These are phyloP conservation scores for Oxytropis ochrocephala DNA, from an alignment of 306 rosid species.

Conservation along the genomic window DNA sequence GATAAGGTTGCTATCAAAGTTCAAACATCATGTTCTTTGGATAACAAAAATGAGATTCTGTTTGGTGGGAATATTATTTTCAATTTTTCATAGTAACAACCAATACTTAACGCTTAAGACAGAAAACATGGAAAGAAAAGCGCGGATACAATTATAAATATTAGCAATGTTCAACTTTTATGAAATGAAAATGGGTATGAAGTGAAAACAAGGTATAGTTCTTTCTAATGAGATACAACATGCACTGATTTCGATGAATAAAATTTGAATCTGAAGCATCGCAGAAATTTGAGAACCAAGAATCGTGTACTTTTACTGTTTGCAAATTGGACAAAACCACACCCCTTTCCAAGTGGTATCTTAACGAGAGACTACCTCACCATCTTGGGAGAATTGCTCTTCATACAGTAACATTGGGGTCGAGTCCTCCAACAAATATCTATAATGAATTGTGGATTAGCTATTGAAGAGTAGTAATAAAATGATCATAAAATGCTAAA, in stretches of 20 bases:
- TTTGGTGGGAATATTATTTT: neutral
- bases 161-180: constrained; percentile 9
- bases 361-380: constrained; percentile 92
- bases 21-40: no score
- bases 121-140: neutral
- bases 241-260: neutral
- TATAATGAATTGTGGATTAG: constrained; percentile 30
- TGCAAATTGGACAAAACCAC: constrained; percentile 96
- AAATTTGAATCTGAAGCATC: neutral
- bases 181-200: neutral
- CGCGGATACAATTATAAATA: neutral
- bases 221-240: neutral
- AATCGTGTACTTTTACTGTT: constrained; percentile 40
- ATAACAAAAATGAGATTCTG: no score
- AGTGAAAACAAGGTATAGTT: constrained; percentile 14
- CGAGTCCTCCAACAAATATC: constrained; percentile 99
- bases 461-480: neutral
- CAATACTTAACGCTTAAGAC: neutral
- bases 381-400: constrained; percentile 79
- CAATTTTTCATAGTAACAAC: neutral
- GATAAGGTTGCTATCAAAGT: no score
- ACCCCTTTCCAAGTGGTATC: constrained; percentile 95
- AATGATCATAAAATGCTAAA: neutral
- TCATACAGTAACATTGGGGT: constrained; percentile 85
- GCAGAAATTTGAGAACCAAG: neutral